Evolutionary conservation across 139 green algal genomes (phyloP).

Genomic region (Auxenochlorella protothecoides): DNA sequence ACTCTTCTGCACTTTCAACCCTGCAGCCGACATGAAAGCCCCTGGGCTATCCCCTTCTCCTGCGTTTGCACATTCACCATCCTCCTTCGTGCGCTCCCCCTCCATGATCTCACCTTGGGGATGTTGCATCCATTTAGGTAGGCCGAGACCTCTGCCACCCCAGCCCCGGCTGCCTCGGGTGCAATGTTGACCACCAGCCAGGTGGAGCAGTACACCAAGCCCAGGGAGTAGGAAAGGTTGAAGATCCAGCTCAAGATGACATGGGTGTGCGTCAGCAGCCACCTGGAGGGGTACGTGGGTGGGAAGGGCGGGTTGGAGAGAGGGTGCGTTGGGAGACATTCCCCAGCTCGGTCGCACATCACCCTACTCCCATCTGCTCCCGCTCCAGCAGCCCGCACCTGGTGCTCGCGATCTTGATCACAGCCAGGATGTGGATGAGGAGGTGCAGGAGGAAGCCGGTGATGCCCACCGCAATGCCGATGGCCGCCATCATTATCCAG

Average conservation of each 20-base stretch:
- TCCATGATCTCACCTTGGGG: slow-evolving; percentile 31
- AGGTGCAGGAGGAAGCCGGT: slow-evolving; percentile 61
- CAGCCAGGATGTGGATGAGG: slow-evolving; percentile 48
- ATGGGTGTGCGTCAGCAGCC: slow-evolving; percentile 34
- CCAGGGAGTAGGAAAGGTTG: slow-evolving; percentile 49
- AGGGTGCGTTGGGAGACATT: background rate
- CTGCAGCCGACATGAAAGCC: no score
- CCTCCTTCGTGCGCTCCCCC: background rate
- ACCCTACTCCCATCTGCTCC: no score
- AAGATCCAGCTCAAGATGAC: slow-evolving; percentile 65
- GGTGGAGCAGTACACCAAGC: slow-evolving; percentile 51
- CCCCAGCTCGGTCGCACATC: no score
- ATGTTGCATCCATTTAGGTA: slow-evolving; percentile 81
- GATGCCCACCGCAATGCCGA: slow-evolving; percentile 58
- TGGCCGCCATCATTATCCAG: slow-evolving; percentile 81
- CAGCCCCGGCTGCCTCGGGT: slow-evolving; percentile 50
- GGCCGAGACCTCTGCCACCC: slow-evolving; percentile 77
- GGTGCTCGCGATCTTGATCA: slow-evolving; percentile 47
- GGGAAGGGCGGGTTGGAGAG: background rate
- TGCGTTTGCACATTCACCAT: no score
- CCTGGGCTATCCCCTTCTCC: no score
- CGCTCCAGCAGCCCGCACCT: background rate
- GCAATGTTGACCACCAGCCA: slow-evolving; percentile 62
- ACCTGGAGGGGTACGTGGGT: slow-evolving; percentile 16
- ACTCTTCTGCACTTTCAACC: background rate